Percentiles rank a stretch among this genome's conserved stretches.
These are phyloP conservation scores for Talaromyces pinophilus DNA, from an alignment of 2,329 filamentous ascomycete genomes.

Conservation along the genomic window DNA sequence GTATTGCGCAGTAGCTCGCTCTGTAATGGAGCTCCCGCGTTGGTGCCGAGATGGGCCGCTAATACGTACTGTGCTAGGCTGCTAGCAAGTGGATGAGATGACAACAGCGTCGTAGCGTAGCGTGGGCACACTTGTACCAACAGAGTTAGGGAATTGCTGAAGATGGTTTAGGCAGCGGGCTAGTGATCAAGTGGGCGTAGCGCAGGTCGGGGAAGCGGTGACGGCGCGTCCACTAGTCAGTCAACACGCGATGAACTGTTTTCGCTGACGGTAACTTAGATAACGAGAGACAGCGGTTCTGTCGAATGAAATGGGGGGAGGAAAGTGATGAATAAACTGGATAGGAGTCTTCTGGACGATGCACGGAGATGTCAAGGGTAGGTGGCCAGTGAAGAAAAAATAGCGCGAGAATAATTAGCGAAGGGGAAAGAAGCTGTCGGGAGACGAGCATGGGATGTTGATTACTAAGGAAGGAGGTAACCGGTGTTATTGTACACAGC, in stretches of 20 bases:
- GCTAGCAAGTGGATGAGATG: constrained; percentile 20
- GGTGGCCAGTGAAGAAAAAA: neutral
- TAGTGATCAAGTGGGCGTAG: constrained; percentile 39
- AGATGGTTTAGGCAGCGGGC: constrained; percentile 29
- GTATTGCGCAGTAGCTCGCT: constrained; percentile 1
- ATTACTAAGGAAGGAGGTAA: constrained; percentile 8
- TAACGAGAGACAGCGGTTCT: neutral
- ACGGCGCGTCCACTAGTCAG: constrained; percentile 30
- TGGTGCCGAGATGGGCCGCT: constrained; percentile 10
- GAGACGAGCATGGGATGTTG: neutral
- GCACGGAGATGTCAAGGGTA: neutral
- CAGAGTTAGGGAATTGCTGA: constrained; percentile 24
- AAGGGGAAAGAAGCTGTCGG: neutral
- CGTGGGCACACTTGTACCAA: constrained; percentile 6
- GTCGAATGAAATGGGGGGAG: neutral
- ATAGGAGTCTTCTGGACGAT: neutral
- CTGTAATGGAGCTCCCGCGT: constrained; percentile 7
- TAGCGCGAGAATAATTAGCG: neutral
- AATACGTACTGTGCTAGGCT: neutral
- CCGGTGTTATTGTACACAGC: neutral
- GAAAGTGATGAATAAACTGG: neutral
- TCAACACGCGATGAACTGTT: constrained; percentile 22
- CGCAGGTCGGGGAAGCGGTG: constrained; percentile 38
- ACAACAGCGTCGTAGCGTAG: constrained; percentile 25
- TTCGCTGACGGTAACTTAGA: neutral